Evolutionary conservation across 176 grass and related monocot genomes (phyloP), one percentile per base, ranked within the genome.

Genomic region (Rhynchospora tenuis): DNA sequence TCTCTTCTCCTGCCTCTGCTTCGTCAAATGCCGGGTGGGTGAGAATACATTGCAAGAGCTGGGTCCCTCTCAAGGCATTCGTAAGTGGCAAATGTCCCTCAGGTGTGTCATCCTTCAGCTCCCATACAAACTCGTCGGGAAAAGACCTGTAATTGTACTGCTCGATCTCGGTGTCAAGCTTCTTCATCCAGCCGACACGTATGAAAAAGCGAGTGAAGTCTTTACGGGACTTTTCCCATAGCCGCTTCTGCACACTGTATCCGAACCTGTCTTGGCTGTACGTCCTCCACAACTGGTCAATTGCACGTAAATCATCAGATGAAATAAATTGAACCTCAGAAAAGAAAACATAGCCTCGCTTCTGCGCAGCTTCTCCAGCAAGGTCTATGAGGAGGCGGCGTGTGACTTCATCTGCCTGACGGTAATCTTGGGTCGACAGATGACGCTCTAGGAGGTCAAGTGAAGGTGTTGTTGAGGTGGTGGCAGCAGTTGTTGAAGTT

Each of bases 301-400:
- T 95, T 85, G 86, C 83, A 5, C 27, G 66, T 23, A 99, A 91
- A 84, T 95, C 89, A 26, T 82, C 88, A 0, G 83, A 17, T 0
- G 86, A 73, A 66, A 99, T 90, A 80, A 99, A 96, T 67, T 99
- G 89, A 20, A 95, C 89, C 85, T 99, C 93, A 0, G 97, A 95
- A 88, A 99, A 99, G 97, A 99, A 99, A 33, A 99, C 91, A 15
- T 99, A 99, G 23, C 97, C 97, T 64, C 93, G 89, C 45, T 88
- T 89, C 64, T 91, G 89, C 2, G 97, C 97, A 0, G 97, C 9
- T 79, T 95, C 97, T 0, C 97, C 97, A 0, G 97, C 93, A 1
- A 99, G 93, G 23, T 70, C 80, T 43, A 99, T 99, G 69, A 99
- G 81, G 63, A 95, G 93, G 1, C 89, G 86, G 0, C 93, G 89